A percentile compares a stretch with the other conserved stretches of the same genome.
Evolutionary conservation across 176 grass and related monocot species (phyloP).

Genomic region (Musa troglodytarum): DNA sequence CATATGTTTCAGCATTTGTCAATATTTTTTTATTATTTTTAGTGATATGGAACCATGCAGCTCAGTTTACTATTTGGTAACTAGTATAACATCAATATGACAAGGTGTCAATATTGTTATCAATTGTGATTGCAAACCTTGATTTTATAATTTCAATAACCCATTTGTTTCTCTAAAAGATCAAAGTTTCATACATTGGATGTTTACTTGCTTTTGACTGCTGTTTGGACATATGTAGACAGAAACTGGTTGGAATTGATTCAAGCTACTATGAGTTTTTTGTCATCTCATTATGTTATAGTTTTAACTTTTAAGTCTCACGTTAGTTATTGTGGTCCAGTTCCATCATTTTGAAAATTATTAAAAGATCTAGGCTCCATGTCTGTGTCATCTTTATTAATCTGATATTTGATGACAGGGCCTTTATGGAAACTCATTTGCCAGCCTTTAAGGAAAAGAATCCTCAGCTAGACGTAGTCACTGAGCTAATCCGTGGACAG

Average conservation of each 20-base stretch:
- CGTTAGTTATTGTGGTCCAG: neutral
- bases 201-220: neutral
- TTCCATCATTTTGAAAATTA: neutral
- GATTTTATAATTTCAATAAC: no score
- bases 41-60: no score
- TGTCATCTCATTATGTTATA: neutral
- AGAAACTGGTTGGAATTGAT: neutral
- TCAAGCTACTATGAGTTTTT: neutral
- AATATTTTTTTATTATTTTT: no score
- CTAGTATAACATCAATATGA: no score
- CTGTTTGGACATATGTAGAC: neutral
- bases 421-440: constrained; percentile 79
- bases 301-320: neutral
- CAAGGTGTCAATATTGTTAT: no score
- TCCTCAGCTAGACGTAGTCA: constrained; percentile 54
- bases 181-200: neutral
- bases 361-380: neutral
- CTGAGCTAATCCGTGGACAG: constrained; percentile 51
- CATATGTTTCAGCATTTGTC: no score
- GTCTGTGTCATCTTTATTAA: neutral
- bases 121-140: no score
- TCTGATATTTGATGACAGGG: constrained; percentile 30
- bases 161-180: no score
- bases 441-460: constrained; percentile 61
- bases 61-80: no score